Evolutionary conservation across 1,139 yeast species (phyloP), one percentile per base, ranked within the genome.

Genomic region (Candida tunisiensis): DNA sequence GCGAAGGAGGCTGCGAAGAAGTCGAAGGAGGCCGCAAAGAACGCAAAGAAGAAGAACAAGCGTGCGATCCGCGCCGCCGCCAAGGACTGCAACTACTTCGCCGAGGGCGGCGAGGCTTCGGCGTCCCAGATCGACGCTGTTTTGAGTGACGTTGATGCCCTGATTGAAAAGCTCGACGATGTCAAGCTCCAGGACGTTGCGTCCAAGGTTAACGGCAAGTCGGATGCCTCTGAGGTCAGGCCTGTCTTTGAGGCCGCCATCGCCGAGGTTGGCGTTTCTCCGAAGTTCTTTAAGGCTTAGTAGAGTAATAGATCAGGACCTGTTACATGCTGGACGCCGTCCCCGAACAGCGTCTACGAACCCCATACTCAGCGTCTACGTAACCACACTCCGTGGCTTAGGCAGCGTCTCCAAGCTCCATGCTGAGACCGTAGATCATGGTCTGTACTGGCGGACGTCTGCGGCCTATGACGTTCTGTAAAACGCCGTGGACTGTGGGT

Each of bases 11-110:
- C 59, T 40, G 59, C 74, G 46, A 85, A 85, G 68, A 88, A 88
- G 65, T 74, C 85, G 38, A 91, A 85, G 65, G 96, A 88, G 64
- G 93, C 94, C 46, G 94, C 94, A 33, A 85, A 83, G 66, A 73
- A 71, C 41, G 94, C 96, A 26, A 82, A 79, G 69, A 88, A 79
- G 92, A 88, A 85, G 80, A 82, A 78, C 65, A 88, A 80, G 83
- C 80, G 95, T 68, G 60, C 79, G 31, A 59, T 88, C 40, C 82
- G 96, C 69, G 59, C 60, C 44, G 63, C 85, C 32, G 80, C 72
- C 42, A 83, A 85, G 65, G 95, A 80, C 23, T 70, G 64, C 44
- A 80, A 66, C 37, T 83, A 80, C 69, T 82, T 83, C 44, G 88
- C 91, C 39, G 82, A 74, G 39, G 74, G 72, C 32, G 67, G 57